Evolutionary conservation across 805 yeast genomes (phyloP).

Genomic region (Diddensiella transvaalensis): DNA sequence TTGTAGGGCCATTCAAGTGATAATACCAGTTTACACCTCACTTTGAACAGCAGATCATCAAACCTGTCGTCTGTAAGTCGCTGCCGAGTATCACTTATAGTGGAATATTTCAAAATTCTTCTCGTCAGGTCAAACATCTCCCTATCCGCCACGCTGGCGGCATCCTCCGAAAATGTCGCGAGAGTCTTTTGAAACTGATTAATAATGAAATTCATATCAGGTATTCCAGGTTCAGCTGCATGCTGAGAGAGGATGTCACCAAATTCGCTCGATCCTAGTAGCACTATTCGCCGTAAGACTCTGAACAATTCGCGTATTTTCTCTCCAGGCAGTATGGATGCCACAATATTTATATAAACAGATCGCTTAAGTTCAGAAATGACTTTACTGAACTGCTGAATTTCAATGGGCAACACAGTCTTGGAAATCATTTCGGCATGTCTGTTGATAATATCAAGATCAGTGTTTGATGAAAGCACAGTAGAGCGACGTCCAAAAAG

Average conservation of each 20-base stretch:
- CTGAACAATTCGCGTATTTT: constrained; percentile 11
- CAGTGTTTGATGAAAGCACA: background rate
- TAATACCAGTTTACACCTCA: constrained; percentile 15
- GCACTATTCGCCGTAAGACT: constrained; percentile 17
- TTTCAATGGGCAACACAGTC: constrained; percentile 12
- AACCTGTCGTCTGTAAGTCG: constrained; percentile 10
- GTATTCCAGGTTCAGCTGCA: background rate
- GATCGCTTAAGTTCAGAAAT: constrained; percentile 8
- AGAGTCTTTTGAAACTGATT: constrained; percentile 8
- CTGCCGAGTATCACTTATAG: constrained; percentile 8
- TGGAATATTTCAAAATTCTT: background rate
- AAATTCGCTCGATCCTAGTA: constrained; percentile 21
- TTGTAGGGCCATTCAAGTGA: constrained; percentile 25
- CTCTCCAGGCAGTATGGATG: constrained; percentile 7
- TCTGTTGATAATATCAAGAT: background rate
- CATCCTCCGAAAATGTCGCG: constrained; percentile 15
- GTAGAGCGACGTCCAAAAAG: background rate
- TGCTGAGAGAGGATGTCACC: constrained; percentile 4
- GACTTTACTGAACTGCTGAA: constrained; percentile 6
- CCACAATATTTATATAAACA: constrained; percentile 17
- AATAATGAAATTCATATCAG: background rate
- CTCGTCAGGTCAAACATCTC: constrained; percentile 5
- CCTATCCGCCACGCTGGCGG: constrained; percentile 1
- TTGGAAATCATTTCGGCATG: constrained; percentile 8
- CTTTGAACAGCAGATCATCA: constrained; percentile 20